Evolutionary conservation across 345 rosid species (phyloP).

Genomic region (Arabis hirsuta): DNA sequence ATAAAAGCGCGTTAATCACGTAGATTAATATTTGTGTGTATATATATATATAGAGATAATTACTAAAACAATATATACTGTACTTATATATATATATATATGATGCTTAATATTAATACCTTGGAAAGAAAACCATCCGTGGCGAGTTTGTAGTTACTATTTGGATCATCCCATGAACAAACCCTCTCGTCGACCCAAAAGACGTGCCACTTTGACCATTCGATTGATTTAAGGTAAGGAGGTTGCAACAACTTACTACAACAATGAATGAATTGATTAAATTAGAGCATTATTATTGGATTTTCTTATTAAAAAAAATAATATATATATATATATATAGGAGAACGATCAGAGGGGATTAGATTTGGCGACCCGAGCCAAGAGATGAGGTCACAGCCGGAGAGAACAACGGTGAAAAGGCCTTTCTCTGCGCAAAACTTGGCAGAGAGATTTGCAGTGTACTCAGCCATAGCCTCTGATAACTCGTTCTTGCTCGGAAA

Average conservation of each 20-base stretch:
- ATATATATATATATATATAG: neutral
- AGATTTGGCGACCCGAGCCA: conserved; percentile 56
- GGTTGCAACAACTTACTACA: conserved; percentile 62
- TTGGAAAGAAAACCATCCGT: conserved; percentile 68
- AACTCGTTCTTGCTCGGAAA: conserved; percentile 39
- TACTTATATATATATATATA: too few relatives aligned
- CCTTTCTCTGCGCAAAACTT: conserved; percentile 65
- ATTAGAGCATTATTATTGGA: neutral
- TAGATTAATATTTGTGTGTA: too few relatives aligned
- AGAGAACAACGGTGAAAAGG: conserved; percentile 66
- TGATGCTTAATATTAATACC: conserved; percentile 44
- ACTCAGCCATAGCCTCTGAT: conserved; percentile 62
- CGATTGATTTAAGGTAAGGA: conserved; percentile 60
- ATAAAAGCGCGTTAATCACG: too few relatives aligned
- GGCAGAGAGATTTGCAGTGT: conserved; percentile 64
- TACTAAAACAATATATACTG: too few relatives aligned
- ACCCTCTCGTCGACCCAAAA: conserved; percentile 95
- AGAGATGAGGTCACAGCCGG: conserved; percentile 74
- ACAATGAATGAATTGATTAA: neutral
- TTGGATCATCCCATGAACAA: conserved; percentile 66
- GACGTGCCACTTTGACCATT: conserved; percentile 90
- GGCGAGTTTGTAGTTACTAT: conserved; percentile 88
- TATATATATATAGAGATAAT: too few relatives aligned
- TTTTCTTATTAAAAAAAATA: neutral
- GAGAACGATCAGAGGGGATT: neutral